These are phyloP conservation scores for Fraxinus xanthoxyloides DNA, from an alignment of 305 asterid species.

Conservation along the genomic window DNA sequence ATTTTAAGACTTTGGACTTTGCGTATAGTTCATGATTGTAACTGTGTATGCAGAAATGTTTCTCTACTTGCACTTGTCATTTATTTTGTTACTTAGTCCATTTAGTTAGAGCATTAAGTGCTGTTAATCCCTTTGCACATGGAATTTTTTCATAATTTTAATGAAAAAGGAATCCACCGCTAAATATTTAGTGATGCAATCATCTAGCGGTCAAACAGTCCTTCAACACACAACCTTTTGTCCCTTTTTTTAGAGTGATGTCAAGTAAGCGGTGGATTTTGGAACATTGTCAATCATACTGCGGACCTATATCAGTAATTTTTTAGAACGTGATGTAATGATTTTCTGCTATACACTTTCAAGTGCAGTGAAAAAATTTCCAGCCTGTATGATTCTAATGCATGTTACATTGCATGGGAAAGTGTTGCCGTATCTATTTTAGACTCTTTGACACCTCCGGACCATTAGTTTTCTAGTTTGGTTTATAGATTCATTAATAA, in stretches of 20 bases:
- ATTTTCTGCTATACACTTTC: neutral
- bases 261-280: neutral
- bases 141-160: neutral
- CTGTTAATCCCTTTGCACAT: neutral
- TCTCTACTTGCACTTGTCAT: neutral
- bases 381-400: neutral
- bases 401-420: neutral
- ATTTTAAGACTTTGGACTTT: neutral
- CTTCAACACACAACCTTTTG: neutral
- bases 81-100: neutral
- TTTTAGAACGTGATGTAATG: neutral
- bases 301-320: neutral
- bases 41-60: neutral
- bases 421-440: neutral
- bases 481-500: slow-evolving; percentile 1
- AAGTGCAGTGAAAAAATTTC: neutral
- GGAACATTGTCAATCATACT: neutral
- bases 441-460: slow-evolving; percentile 12
- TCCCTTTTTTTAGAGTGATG: neutral
- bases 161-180: neutral
- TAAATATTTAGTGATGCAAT: neutral
- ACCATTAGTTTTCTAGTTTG: neutral
- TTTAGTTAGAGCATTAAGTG: neutral
- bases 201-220: neutral
- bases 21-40: neutral